These are phyloP conservation scores for Postia placenta DNA, from an alignment of 768 basidiomycete species.

Conservation along the genomic window DNA sequence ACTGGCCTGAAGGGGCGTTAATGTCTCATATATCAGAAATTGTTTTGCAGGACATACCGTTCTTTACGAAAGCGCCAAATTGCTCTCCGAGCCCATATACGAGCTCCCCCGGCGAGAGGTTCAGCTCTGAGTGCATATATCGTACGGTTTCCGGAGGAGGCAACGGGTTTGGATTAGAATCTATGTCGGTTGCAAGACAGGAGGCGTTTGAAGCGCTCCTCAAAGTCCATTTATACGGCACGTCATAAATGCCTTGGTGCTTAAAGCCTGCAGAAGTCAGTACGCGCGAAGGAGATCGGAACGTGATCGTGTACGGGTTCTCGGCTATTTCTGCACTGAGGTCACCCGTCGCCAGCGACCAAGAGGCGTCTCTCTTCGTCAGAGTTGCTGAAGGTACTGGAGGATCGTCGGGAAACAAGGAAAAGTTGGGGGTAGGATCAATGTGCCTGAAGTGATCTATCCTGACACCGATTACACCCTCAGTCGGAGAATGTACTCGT, in stretches of 20 bases:
- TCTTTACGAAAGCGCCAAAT: constrained; percentile 71
- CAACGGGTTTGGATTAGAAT: constrained; percentile 48
- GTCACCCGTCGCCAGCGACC: constrained; percentile 40
- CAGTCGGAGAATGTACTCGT: constrained; percentile 48
- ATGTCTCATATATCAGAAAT: too few species aligned
- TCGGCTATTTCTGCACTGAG: constrained; percentile 50
- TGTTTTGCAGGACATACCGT: too few species aligned
- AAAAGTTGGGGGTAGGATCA: constrained; percentile 41
- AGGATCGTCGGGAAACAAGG: constrained; percentile 57
- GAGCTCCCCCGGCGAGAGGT: constrained; percentile 61
- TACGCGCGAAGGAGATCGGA: constrained; percentile 42
- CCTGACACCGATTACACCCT: constrained; percentile 50
- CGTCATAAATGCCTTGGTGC: constrained; percentile 50
- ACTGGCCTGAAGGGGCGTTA: constrained; percentile 45
- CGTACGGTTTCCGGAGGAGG: constrained; percentile 36
- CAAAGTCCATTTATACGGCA: constrained; percentile 48
- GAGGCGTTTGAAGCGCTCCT: constrained; percentile 47
- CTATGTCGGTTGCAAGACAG: constrained; percentile 49
- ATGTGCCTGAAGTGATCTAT: constrained; percentile 46
- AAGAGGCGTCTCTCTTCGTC: constrained; percentile 14
- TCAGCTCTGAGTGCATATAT: constrained; percentile 55
- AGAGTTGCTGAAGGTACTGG: constrained; percentile 40
- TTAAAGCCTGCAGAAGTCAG: constrained; percentile 48
- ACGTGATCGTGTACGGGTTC: constrained; percentile 57
- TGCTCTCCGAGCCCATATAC: constrained; percentile 74